These are phyloP conservation scores for Arabidopsis lyrata DNA, from an alignment of 441 rosid species.

Conservation along the genomic window DNA sequence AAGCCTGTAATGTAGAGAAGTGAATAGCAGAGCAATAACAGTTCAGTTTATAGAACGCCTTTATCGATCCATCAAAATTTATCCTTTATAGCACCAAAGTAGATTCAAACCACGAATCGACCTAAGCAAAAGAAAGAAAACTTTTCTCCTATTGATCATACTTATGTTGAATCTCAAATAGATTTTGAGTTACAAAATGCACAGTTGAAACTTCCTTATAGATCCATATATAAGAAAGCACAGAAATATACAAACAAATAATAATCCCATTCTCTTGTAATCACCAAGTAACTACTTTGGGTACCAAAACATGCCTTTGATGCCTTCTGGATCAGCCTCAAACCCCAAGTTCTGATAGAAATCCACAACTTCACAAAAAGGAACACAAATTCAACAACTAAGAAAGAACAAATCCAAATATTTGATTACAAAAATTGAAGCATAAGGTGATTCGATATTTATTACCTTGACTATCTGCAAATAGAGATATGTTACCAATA, in stretches of 20 bases:
- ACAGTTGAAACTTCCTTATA: conserved; percentile 30
- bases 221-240: conserved; percentile 33
- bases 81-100: not conserved
- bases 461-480: conserved; percentile 95
- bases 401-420: conserved; percentile 12
- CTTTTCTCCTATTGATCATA: conserved; percentile 17
- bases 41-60: conserved; percentile 26
- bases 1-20: conserved; percentile 40
- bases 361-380: conserved; percentile 76
- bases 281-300: conserved; percentile 56
- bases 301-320: conserved; percentile 99
- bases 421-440: not conserved
- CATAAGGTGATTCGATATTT: not conserved
- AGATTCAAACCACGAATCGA: not conserved
- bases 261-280: conserved; percentile 19
- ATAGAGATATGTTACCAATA: conserved; percentile 91
- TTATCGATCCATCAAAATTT: conserved; percentile 13
- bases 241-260: conserved; percentile 32
- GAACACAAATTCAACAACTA: conserved; percentile 2
- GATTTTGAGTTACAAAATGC: conserved; percentile 39
- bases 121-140: not conserved
- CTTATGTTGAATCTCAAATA: conserved; percentile 6
- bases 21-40: conserved; percentile 42
- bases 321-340: conserved; percentile 96
- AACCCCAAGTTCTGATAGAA: conserved; percentile 93